These are phyloP conservation scores for Pilobolus umbonatus DNA, from an alignment of 192 early-diverging fungal genomes.

Conservation along the genomic window DNA sequence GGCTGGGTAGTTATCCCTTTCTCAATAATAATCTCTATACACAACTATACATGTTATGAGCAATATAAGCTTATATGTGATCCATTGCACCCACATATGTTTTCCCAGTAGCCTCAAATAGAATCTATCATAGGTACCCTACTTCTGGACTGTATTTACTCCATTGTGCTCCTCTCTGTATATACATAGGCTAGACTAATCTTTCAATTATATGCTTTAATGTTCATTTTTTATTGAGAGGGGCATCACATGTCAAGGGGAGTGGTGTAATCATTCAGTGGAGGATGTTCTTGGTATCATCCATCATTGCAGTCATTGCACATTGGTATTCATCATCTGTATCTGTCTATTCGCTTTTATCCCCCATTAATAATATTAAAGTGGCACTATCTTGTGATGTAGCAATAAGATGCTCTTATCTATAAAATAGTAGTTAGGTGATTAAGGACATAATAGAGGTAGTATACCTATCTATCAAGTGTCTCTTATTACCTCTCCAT, in stretches of 20 bases:
- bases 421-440: no score
- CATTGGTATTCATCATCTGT: slow-evolving; percentile 61
- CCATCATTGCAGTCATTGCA: slow-evolving; percentile 65
- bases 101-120: slow-evolving; percentile 51
- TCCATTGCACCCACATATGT: neutral
- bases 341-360: slow-evolving; percentile 54
- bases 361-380: slow-evolving; percentile 58
- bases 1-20: slow-evolving; percentile 47
- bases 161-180: slow-evolving; percentile 48
- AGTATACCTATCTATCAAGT: slow-evolving; percentile 40
- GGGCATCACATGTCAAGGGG: slow-evolving; percentile 51
- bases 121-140: slow-evolving; percentile 60
- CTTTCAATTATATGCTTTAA: slow-evolving; percentile 45
- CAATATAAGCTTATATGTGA: neutral
- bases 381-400: slow-evolving; percentile 42
- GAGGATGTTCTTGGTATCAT: slow-evolving; percentile 51
- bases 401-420: slow-evolving; percentile 36
- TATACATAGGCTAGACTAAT: slow-evolving; percentile 51
- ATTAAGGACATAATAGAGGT: no score
- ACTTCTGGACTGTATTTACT: slow-evolving; percentile 42
- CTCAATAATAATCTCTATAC: slow-evolving; percentile 62
- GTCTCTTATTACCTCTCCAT: slow-evolving; percentile 49
- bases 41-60: slow-evolving; percentile 23
- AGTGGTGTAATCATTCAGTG: slow-evolving; percentile 51
- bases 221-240: slow-evolving; percentile 36